Evolutionary conservation across 805 yeast species (phyloP).

Genomic region (Saccharomycopsis sp.): DNA sequence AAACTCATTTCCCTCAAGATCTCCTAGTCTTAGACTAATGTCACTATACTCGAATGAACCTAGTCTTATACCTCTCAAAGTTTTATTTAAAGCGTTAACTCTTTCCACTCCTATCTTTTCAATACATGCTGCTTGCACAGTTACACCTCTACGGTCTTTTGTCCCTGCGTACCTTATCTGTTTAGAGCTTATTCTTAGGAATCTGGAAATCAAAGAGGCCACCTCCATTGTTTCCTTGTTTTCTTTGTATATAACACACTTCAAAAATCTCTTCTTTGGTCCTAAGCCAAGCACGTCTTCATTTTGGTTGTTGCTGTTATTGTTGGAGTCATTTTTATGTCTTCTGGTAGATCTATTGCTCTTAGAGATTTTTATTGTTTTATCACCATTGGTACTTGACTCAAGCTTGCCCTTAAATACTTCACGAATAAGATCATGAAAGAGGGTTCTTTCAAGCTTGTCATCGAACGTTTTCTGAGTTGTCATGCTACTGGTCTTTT

Average conservation of each 20-base stretch:
- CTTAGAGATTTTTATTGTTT: slow-evolving; percentile 57
- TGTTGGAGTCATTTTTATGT: slow-evolving; percentile 31
- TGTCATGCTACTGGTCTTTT: slow-evolving; percentile 50
- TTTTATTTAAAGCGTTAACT: slow-evolving; percentile 67
- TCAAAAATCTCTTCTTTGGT: slow-evolving; percentile 57
- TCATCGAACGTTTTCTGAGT: slow-evolving; percentile 51
- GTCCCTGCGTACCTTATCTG: slow-evolving; percentile 85
- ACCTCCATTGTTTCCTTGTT: slow-evolving; percentile 98
- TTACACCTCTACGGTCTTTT: slow-evolving; percentile 92
- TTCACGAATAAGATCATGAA: slow-evolving; percentile 71
- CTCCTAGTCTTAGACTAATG: slow-evolving; percentile 65
- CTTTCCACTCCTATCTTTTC: slow-evolving; percentile 67
- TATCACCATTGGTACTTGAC: slow-evolving; percentile 64
- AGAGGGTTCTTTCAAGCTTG: slow-evolving; percentile 65
- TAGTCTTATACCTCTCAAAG: slow-evolving; percentile 66
- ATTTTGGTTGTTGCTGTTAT: slow-evolving; percentile 38
- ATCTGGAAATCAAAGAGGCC: slow-evolving; percentile 63
- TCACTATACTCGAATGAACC: slow-evolving; percentile 74
- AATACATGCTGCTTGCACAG: slow-evolving; percentile 76
- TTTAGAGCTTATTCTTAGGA: slow-evolving; percentile 68
- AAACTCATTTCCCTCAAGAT: slow-evolving; percentile 83
- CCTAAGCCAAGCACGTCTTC: slow-evolving; percentile 70
- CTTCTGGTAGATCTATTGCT: slow-evolving; percentile 37
- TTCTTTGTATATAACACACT: slow-evolving; percentile 81
- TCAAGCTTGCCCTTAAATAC: slow-evolving; percentile 74